These are phyloP conservation scores for Backusella psychrophila DNA, from an alignment of 192 early-diverging fungal species.

Conservation along the genomic window DNA sequence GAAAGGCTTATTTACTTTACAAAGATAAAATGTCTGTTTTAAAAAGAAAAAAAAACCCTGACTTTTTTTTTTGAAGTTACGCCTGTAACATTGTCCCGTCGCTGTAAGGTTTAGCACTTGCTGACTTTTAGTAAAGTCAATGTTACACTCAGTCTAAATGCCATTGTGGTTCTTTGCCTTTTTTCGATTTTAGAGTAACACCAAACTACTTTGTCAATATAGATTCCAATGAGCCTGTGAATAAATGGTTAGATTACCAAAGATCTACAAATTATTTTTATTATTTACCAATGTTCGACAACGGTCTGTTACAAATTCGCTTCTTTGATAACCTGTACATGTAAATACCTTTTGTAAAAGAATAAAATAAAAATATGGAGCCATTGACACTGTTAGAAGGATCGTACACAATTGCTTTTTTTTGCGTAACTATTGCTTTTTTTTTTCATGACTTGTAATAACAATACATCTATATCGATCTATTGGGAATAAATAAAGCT, in stretches of 20 bases:
- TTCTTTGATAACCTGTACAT: not conserved
- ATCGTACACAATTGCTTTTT: not conserved
- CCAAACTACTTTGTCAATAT: not conserved
- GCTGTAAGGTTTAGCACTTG: not conserved
- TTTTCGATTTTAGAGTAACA: not conserved
- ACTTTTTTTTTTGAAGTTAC: not conserved
- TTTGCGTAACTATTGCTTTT: not conserved
- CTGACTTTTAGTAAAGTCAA: not conserved
- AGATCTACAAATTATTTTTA: not conserved
- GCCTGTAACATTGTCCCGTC: not conserved
- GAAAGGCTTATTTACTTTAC: not conserved
- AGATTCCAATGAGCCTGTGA: not conserved
- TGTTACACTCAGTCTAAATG: not conserved
- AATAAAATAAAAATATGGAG: not conserved
- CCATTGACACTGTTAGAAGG: not conserved
- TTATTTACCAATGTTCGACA: not conserved
- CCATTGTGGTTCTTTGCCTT: not conserved
- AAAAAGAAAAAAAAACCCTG: not conserved
- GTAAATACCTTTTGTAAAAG: not conserved
- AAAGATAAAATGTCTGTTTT: conserved; percentile 2
- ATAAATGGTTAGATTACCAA: not conserved
- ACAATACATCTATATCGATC: not conserved
- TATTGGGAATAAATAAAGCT: not conserved
- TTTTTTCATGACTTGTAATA: not conserved
- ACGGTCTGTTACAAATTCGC: not conserved